Base-by-base conservation (phyloP, 352 stramenopile species). In the Sclerospora graminicola region DNA sequence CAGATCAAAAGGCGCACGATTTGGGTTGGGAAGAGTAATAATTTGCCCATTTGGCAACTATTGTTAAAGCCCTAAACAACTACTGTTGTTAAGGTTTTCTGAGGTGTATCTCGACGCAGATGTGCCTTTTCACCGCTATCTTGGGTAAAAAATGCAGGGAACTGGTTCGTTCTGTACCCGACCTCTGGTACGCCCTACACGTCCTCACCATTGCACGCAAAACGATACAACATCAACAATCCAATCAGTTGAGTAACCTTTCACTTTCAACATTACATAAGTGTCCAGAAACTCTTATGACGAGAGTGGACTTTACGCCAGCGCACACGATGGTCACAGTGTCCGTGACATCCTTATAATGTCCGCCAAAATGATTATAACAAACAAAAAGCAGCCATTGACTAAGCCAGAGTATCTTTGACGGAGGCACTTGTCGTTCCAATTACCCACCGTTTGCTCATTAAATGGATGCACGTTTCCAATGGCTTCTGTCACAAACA, bases 291-390 rank as follows among this genome's bases (percentile, higher is more conserved):
- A 95, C 76, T 99, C 95, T 2, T 99, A 62, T 15, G 66, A 99
- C 96, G 14, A 99, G 65, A 56, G 99, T 98, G 18, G 82, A 97
- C 70, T 99, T 99, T 51, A 98, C 89, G n/a, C 96, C 96, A 11
- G 95, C 95, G 47, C 90, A 98, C 16, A 99, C 80, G 20, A 99
- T 95, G 7, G 95, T 74, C 11, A 99, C 0, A 89, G 93, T 15
- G 95, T 98, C n/a, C 86, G 83, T 27, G 82, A 88, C 15, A 97
- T 62, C 70, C 99, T 94, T 45, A 90, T 89, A 26, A 99, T 72
- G 70, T 99, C 96, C 9, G 95, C 95, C 26, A 87, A 98, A 19
- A 99, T 85, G 40, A 97, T 89, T 85, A 66, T 19, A 50, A 4
- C 11, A 30, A 23, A 27, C n/a, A n/a, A n/a, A 40, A 51, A 18